A percentile compares a stretch with the other conserved stretches of the same genome.
Conservation (phyloP, 345 rosid species). For the Triadica sebifera region DNA sequence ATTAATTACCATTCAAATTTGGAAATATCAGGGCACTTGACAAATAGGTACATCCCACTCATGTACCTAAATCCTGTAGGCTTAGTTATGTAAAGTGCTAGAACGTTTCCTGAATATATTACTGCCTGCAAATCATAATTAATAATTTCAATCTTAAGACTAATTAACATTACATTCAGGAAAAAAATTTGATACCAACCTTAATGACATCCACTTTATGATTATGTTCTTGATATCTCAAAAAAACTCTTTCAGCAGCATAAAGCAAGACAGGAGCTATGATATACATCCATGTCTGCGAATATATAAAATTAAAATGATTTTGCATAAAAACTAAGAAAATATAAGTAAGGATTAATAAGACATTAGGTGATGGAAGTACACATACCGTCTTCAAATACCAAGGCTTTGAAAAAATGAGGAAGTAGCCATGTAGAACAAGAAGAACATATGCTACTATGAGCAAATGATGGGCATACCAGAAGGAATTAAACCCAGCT, state of each 20-base stretch:
- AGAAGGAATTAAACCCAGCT: slow-evolving; percentile 90
- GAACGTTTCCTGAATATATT: slow-evolving; percentile 84
- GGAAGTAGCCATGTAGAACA: slow-evolving; percentile 72
- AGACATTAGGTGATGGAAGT: background rate
- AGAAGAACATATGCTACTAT: slow-evolving; percentile 61
- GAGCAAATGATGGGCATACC: slow-evolving; percentile 95
- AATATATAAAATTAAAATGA: background rate
- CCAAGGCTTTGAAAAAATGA: slow-evolving; percentile 66
- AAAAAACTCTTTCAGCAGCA: slow-evolving; percentile 53
- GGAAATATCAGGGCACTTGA: slow-evolving; percentile 83
- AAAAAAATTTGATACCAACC: slow-evolving; percentile 36
- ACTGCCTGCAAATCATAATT: slow-evolving; percentile 56
- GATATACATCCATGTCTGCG: slow-evolving; percentile 95
- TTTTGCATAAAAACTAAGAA: background rate
- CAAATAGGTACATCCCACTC: slow-evolving; percentile 95
- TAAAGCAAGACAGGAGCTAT: slow-evolving; percentile 55
- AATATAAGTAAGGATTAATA: background rate
- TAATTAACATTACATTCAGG: background rate
- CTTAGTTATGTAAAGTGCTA: slow-evolving; percentile 79
- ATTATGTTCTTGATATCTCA: slow-evolving; percentile 48
- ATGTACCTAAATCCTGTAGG: slow-evolving; percentile 77
- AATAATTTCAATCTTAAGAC: background rate
- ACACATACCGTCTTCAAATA: slow-evolving; percentile 62
- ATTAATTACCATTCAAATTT: slow-evolving; percentile 69
- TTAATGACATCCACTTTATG: slow-evolving; percentile 69